Base-by-base conservation (phyloP, 2,329 filamentous ascomycete genomes). In the Phialophora chinensis region DNA sequence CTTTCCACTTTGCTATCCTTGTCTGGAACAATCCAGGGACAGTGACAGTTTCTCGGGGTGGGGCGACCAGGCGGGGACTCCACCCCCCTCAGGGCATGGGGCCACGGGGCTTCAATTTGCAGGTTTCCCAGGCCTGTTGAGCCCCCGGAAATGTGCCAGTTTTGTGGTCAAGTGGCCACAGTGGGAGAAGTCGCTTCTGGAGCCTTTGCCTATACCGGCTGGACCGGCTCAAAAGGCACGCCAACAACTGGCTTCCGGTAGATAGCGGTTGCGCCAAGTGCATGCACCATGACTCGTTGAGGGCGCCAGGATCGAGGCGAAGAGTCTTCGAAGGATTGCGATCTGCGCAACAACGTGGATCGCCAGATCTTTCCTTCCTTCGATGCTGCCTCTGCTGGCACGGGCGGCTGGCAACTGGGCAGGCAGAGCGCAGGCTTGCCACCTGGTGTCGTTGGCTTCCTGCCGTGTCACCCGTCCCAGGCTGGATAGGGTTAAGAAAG, bases 61-160 rank as follows among this genome's bases (percentile, higher is more conserved):
- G 59, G 59, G 56, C 56, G 54, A 33, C 14, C 42, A 35, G 42
- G 63, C 63, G 63, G 63, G 63, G 63, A 62, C 63, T 66, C 58
- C 63, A 62, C 38, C 42, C 33, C 38, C 33, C 29, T n/a, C 29
- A 17, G 31, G 47, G 5, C 49, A 65, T 65, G 63, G 63, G 63
- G 62, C 62, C 49, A 20, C 57, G 23, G 14, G 47, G n/a, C 23
- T 20, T 54, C 52, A 54, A 27, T 49, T 20, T 52, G 27, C 44
- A 17, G 55, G 1, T 11, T 60, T 20, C 35, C n/a, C 17, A 27
- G 25, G 14, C 38, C 38, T 44, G 17, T 44, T 20, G 38, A n/a
- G 14, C 38, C 17, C 31, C 59, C 31, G 59, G 49, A 61, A 54
- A 52, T 61, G 38, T 20, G 49, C 59, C 59, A 61, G 59, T 53